Percentiles rank a stretch among this genome's conserved stretches.
Evolutionary conservation across 352 stramenopile species (phyloP).

Genomic region (Phytopythium litorale): DNA sequence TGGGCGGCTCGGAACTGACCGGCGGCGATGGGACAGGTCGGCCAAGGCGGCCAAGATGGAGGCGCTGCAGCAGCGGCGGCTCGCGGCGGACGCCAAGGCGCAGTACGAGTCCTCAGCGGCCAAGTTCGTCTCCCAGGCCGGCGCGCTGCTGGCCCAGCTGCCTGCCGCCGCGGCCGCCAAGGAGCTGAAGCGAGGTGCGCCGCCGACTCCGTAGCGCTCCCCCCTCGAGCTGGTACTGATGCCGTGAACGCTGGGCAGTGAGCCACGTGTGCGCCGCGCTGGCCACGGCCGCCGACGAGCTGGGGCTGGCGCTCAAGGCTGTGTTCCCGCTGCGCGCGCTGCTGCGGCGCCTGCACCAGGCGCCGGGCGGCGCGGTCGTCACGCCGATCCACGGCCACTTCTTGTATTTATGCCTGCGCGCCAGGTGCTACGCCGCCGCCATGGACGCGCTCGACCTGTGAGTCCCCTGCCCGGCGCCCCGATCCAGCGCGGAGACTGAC

Average conservation of each 20-base stretch:
- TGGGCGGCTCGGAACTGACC: background rate
- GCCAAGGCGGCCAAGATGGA: slow-evolving; percentile 61
- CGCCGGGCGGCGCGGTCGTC: slow-evolving; percentile 41
- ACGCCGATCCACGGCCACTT: slow-evolving; percentile 69
- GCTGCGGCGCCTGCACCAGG: slow-evolving; percentile 52
- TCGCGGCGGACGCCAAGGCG: slow-evolving; percentile 12
- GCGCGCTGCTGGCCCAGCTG: slow-evolving; percentile 48
- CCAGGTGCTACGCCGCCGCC: slow-evolving; percentile 77
- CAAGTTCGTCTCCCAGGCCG: slow-evolving; percentile 37
- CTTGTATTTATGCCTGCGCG: slow-evolving; percentile 75
- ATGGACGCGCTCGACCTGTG: slow-evolving; percentile 68
- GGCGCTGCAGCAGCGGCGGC: slow-evolving; percentile 21
- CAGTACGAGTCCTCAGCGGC: slow-evolving; percentile 19
- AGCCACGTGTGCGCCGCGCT: slow-evolving; percentile 54
- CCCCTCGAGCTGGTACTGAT: background rate
- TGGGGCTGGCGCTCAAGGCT: slow-evolving; percentile 53
- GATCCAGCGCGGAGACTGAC: background rate
- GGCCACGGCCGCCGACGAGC: slow-evolving; percentile 35
- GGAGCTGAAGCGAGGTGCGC: slow-evolving; percentile 50
- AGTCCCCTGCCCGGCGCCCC: slow-evolving; percentile 4
- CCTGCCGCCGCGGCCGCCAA: slow-evolving; percentile 43
- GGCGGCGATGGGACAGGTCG: slow-evolving; percentile 16
- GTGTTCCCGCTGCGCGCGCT: slow-evolving; percentile 72
- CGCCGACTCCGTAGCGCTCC: too few relatives aligned
- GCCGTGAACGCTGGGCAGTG: slow-evolving; percentile 20